Evolutionary conservation across 805 yeast species (phyloP).

Genomic region (Hanseniaspora singularis): DNA sequence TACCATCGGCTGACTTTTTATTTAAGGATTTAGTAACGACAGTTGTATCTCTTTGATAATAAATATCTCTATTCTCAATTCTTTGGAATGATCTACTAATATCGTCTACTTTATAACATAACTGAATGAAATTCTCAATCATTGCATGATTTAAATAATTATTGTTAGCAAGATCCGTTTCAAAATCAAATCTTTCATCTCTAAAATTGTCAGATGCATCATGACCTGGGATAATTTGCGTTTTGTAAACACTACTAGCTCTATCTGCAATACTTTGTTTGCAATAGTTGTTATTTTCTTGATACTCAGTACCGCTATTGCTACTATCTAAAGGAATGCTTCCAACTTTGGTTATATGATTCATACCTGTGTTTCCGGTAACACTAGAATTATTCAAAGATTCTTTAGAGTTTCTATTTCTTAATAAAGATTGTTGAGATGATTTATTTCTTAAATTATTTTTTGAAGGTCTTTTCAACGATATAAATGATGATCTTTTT

Average conservation of each 20-base stretch:
- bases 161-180: not conserved
- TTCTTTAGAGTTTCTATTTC: slow-evolving; percentile 7
- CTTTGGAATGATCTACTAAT: slow-evolving; percentile 8
- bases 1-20: not conserved
- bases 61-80: slow-evolving; percentile 10
- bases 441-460: slow-evolving; percentile 26
- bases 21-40: slow-evolving; percentile 6
- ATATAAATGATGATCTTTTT: slow-evolving; percentile 9
- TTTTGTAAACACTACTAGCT: no score
- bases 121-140: slow-evolving; percentile 9
- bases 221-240: no score
- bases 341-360: no score
- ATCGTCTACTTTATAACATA: slow-evolving; percentile 13
- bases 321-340: no score
- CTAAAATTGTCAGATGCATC: no score
- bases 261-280: no score
- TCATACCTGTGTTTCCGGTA: not conserved
- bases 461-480: slow-evolving; percentile 17
- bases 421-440: slow-evolving; percentile 24
- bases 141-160: not conserved
- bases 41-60: slow-evolving; percentile 13
- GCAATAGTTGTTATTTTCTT: no score
- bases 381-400: slow-evolving; percentile 1
- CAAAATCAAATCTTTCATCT: not conserved
- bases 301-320: no score